Base-by-base conservation (phyloP, 768 basidiomycete species). In the Tricholoma sp. region DNA sequence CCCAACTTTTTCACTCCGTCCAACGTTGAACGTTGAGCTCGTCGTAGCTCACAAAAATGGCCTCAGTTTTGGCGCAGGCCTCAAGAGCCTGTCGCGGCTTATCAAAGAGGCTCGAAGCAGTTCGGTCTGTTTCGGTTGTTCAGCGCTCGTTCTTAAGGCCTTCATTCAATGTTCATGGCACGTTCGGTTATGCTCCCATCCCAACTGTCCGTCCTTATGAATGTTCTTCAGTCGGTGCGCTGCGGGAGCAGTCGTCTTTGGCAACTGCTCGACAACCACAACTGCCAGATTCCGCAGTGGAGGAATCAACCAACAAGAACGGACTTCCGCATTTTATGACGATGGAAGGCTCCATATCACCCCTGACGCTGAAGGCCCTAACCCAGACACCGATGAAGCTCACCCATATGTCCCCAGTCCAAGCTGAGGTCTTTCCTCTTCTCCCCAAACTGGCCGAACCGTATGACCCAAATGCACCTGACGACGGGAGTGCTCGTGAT, bases 321-420 rank as follows among this genome's bases (percentile, higher is more conserved):
- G 58, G 63, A 60, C 24, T 68, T 63, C 68, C 66, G 29, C 53
- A 61, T 51, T 79, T 81, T 69, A 52, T 60, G 11, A 63, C 71
- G 12, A 66, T 84, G 19, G 61, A 75, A 22, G 75, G 70, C 27
- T 61, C 59, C 14, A 54, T 88, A 35, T 70, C 78, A 29, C 53
- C 58, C 8, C 50, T 69, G 3, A 79, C 83, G 0, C 71, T 88
- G 19, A 76, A 78, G 52, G 88, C 91, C 10, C 75, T 94, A 47
- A 84, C 79, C 2, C 64, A 72, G 37, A 71, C 69, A 19, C 91
- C 91, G 0, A 88, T 93, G 77, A 73, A 79, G 18, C 80, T 91
- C 57, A 77, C 69, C 6, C 74, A 76, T 50, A 92, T 96, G 92
- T 85, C 89, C 0, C 68, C 83, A 4, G 94, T 98, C 2, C 95